phyloP scores from a whole-genome alignment of 306 rosid species.

The Myrica gale region DNA sequence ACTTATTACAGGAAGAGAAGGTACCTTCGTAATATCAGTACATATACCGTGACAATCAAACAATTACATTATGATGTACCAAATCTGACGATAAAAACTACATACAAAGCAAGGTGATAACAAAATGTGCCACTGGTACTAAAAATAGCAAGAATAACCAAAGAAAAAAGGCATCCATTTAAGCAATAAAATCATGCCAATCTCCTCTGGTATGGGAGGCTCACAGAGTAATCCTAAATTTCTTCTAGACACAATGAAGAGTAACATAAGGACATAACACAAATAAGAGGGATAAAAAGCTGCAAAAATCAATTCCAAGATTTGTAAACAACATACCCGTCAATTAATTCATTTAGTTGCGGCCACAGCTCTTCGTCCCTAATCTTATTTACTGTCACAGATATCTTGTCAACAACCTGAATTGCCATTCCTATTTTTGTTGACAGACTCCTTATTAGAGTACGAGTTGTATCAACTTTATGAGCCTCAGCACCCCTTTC shows the following conservation, averaged over 20 bases:
- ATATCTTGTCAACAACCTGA: slow-evolving; percentile 85
- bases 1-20: too few relatives aligned
- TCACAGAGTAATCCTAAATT: too few relatives aligned
- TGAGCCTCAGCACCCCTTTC: slow-evolving; percentile 77
- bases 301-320: slow-evolving; percentile 5
- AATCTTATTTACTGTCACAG: slow-evolving; percentile 81
- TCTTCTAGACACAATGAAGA: slow-evolving; percentile 1
- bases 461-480: slow-evolving; percentile 69
- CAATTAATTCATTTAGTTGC: slow-evolving; percentile 72
- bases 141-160: not conserved
- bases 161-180: slow-evolving; percentile 10
- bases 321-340: slow-evolving; percentile 61
- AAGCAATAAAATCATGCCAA: slow-evolving; percentile 11
- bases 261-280: slow-evolving; percentile 17
- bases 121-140: not conserved
- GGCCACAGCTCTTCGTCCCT: slow-evolving; percentile 98
- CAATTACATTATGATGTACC: too few relatives aligned
- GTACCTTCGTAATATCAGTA: not conserved
- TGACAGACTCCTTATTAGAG: slow-evolving; percentile 65
- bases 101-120: not conserved
- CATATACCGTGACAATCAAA: not conserved
- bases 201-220: not conserved
- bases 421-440: slow-evolving; percentile 90
- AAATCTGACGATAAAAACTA: not conserved
- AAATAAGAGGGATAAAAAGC: slow-evolving; percentile 15